Conservation (phyloP, 2,329 filamentous ascomycete species). For the Exophiala alcalophila region DNA sequence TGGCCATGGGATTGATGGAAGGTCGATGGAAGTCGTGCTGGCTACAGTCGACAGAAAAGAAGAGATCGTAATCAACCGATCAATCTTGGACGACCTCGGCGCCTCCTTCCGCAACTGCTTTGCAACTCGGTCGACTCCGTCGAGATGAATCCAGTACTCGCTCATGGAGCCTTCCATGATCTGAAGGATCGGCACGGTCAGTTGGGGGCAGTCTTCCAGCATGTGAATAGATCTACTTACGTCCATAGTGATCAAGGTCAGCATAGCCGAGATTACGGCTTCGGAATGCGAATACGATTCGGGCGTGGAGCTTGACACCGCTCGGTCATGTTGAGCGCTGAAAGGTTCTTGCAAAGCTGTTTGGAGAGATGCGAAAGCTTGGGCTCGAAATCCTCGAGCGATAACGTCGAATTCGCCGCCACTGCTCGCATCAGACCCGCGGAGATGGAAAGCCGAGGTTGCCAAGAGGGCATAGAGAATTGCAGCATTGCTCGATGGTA, state of each 20-base stretch:
- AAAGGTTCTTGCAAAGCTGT: constrained; percentile 13
- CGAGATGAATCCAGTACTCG: constrained; percentile 29
- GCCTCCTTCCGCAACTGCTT: constrained; percentile 6
- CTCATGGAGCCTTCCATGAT: constrained; percentile 28
- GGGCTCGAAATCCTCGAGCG: constrained; percentile 15
- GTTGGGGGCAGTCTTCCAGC: too few species aligned
- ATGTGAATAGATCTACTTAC: too few species aligned
- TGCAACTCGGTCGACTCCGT: constrained; percentile 21
- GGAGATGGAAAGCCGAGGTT: constrained; percentile 45
- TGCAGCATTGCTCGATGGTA: constrained; percentile 16
- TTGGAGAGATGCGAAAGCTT: constrained; percentile 17
- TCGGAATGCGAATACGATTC: constrained; percentile 2
- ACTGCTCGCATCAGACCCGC: constrained; percentile 25
- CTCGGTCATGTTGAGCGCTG: neutral
- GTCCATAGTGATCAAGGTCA: constrained; percentile 28
- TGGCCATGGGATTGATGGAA: constrained; percentile 12
- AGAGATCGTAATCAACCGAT: constrained; percentile 26
- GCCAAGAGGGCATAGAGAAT: constrained; percentile 42
- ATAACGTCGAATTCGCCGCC: constrained; percentile 10
- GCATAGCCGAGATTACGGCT: constrained; percentile 26
- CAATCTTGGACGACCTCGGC: constrained; percentile 11
- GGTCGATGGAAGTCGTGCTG: constrained; percentile 22
- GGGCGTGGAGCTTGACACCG: neutral
- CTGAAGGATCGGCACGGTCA: constrained; percentile 4
- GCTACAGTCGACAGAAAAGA: constrained; percentile 27